These are phyloP conservation scores for Mallotus japonicus DNA, from an alignment of 441 rosid species.

Conservation along the genomic window DNA sequence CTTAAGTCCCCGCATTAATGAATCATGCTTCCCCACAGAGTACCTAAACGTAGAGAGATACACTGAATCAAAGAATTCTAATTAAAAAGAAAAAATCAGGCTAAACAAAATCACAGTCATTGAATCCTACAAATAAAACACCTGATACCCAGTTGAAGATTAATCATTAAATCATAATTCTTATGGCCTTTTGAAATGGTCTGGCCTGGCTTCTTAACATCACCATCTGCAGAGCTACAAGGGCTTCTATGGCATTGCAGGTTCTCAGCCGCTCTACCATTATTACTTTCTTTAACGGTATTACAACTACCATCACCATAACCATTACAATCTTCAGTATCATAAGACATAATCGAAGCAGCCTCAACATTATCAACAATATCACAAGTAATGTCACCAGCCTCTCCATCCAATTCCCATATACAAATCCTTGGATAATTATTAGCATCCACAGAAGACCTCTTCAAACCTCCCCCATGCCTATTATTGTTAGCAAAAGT, in stretches of 20 bases:
- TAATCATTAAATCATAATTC: constrained; percentile 90
- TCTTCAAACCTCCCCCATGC: constrained; percentile 25
- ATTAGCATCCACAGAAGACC: constrained; percentile 60
- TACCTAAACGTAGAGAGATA: constrained; percentile 37
- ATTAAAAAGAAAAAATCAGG: neutral
- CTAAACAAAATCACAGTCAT: neutral
- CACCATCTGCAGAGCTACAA: constrained; percentile 48
- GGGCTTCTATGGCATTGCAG: constrained; percentile 58
- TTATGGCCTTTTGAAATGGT: constrained; percentile 88
- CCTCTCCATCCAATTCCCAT: constrained; percentile 93
- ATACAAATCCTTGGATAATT: constrained; percentile 74
- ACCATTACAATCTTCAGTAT: constrained; percentile 30
- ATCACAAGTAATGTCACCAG: constrained; percentile 93
- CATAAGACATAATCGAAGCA: constrained; percentile 38
- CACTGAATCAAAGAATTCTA: neutral
- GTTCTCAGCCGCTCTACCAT: constrained; percentile 32
- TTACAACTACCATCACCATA: neutral
- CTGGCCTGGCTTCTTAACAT: constrained; percentile 75
- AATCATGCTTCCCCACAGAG: constrained; percentile 76
- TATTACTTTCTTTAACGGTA: constrained; percentile 17
- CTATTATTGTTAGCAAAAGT: constrained; percentile 26
- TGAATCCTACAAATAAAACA: constrained; percentile 21
- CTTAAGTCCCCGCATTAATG: constrained; percentile 46
- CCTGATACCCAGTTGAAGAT: constrained; percentile 93
- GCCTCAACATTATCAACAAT: constrained; percentile 72